Conservation (phyloP, 805 yeast genomes). For the Nakazawaea sp. region DNA sequence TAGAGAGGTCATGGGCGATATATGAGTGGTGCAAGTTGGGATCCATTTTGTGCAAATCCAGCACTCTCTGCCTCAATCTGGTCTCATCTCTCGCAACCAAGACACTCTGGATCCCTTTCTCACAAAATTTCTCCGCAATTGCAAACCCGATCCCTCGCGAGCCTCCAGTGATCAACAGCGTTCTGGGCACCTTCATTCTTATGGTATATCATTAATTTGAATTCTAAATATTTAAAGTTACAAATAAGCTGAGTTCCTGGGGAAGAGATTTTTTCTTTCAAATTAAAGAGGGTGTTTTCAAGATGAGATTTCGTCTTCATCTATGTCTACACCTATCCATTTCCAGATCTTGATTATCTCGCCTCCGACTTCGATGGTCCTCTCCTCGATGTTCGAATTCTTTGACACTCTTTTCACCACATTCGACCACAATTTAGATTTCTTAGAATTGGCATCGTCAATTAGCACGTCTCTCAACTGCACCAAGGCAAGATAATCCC, state of each 20-base stretch:
- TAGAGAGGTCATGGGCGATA: slow-evolving; percentile 26
- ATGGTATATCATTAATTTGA: too few relatives aligned
- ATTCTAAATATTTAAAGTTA: too few relatives aligned
- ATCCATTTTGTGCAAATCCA: background rate
- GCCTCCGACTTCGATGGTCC: slow-evolving; percentile 70
- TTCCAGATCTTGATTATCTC: slow-evolving; percentile 87
- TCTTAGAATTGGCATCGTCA: slow-evolving; percentile 30
- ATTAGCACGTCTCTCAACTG: slow-evolving; percentile 66
- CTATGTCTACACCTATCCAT: slow-evolving; percentile 43
- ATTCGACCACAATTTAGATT: slow-evolving; percentile 49
- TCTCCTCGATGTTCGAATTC: slow-evolving; percentile 57
- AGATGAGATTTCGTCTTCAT: slow-evolving; percentile 4
- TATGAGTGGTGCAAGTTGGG: slow-evolving; percentile 10
- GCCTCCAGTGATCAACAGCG: slow-evolving; percentile 63
- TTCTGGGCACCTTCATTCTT: too few relatives aligned
- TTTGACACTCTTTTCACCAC: slow-evolving; percentile 52
- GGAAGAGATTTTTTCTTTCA: too few relatives aligned
- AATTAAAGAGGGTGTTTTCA: too few relatives aligned
- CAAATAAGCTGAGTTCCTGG: too few relatives aligned
- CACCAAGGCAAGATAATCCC: slow-evolving; percentile 54
- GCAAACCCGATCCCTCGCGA: slow-evolving; percentile 61
- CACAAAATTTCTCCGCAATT: slow-evolving; percentile 44
- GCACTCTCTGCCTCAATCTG: slow-evolving; percentile 22
- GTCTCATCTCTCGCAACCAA: slow-evolving; percentile 41
- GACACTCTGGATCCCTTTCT: slow-evolving; percentile 43